These are phyloP conservation scores for Ustilago curta DNA, from an alignment of 1,284 basidiomycete genomes.

Conservation along the genomic window DNA sequence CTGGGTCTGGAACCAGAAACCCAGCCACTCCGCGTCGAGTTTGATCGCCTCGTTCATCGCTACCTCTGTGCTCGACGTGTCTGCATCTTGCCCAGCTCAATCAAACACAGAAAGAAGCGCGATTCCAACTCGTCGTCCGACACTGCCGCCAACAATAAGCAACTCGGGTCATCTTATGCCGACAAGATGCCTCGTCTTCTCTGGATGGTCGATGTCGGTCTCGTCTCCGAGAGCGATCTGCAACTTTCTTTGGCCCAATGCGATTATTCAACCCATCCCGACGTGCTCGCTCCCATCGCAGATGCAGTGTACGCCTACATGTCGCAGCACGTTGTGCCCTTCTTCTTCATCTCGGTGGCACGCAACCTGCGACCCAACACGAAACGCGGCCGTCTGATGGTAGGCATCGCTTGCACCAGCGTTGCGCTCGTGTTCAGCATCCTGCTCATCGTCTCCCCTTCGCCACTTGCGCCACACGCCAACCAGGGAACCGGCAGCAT, in stretches of 20 bases:
- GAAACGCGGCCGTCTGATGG: conserved; percentile 48
- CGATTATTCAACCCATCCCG: conserved; percentile 50
- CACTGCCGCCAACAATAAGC: conserved; percentile 8
- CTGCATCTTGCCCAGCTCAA: conserved; percentile 26
- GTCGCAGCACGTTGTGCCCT: conserved; percentile 52
- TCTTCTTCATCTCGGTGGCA: conserved; percentile 52
- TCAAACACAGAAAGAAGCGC: conserved; percentile 19
- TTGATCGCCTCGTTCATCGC: conserved; percentile 46
- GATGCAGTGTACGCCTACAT: conserved; percentile 50
- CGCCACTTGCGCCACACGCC: conserved; percentile 41
- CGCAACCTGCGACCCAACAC: conserved; percentile 53
- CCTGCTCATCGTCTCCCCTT: conserved; percentile 47
- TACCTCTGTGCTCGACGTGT: conserved; percentile 37
- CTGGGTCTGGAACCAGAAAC: conserved; percentile 36
- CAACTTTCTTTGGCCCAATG: conserved; percentile 37
- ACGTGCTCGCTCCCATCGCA: conserved; percentile 48
- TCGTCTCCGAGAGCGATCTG: conserved; percentile 44
- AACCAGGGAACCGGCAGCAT: conserved; percentile 25
- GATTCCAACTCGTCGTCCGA: conserved; percentile 27
- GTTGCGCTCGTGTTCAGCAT: conserved; percentile 50
- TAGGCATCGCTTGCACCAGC: conserved; percentile 42
- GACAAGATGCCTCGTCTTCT: conserved; percentile 41
- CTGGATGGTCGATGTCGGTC: conserved; percentile 59
- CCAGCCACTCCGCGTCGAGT: conserved; percentile 44
- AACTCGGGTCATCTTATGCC: conserved; percentile 8